Evolutionary conservation across 2,329 filamentous ascomycete species (phyloP), one percentile per base, ranked within the genome.

Genomic region (Setomelanomma holmii): DNA sequence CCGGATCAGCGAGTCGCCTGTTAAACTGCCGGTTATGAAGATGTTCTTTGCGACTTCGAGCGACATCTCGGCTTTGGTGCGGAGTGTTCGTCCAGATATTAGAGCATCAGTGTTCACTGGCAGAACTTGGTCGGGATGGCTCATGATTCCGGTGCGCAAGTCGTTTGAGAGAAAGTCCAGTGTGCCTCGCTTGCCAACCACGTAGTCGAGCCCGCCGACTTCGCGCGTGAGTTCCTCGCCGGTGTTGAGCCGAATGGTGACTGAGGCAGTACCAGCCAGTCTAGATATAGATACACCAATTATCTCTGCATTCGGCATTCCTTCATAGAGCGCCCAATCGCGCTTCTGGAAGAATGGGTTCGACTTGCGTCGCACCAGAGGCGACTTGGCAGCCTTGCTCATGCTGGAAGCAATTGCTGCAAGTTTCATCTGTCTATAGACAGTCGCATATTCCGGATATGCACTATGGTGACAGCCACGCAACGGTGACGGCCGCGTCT

Each of bases 401-500:
- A 68, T 72, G 7, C 39, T 16, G 1, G 64, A 59, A 2, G 59
- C 49, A 19, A 72, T 62, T 1, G 71, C 71, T 11, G 82, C 80
- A 7, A 80, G 74, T 67, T 85, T 86, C 84, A 87, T 86, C 36
- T 82, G 75, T 12, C 82, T 78, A 58, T 87, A 86, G 1, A 87
- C 76, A 7, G 80, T 78, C 1, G 84, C 84, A 63, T 87, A 87
- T 55, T 86, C 84, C 0, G 84, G 84, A 61, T 87, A 87, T 23
- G 84, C 84, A 39, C 82, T 79, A 40, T 83, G 80, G 61, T 87
- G 84, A 52, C 84, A 86, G 33, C 80, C 79, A 17, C 81, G 80
- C 11, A 87, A 69, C 2, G 84, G 84, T 0, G 83, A 86, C 0
- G 84, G 83, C 16, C 78, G 76, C 4, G 74, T 76, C 7, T 83